Evolutionary conservation across 2,329 filamentous ascomycete genomes (phyloP).

Genomic region (Conoideocrella luteorostrata): DNA sequence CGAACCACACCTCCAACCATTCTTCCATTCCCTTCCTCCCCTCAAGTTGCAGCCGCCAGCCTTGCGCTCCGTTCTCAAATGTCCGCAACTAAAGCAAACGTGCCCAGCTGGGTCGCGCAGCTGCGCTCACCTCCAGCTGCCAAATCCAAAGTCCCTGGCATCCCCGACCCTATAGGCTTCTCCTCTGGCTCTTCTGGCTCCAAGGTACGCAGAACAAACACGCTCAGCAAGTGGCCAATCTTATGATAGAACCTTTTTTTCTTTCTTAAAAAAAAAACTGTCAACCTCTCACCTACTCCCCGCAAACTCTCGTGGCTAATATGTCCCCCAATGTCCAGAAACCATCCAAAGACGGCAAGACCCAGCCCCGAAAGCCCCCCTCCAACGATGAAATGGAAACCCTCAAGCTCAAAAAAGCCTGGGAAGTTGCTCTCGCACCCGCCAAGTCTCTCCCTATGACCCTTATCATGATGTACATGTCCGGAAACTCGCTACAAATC

Average conservation of each 20-base stretch:
- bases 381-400: slow-evolving; percentile 85
- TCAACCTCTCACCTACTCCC: too few relatives aligned
- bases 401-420: slow-evolving; percentile 96
- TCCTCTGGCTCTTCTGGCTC: slow-evolving; percentile 48
- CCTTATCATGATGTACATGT: slow-evolving; percentile 99
- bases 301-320: neutral
- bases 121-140: slow-evolving; percentile 63
- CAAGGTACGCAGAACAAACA: too few relatives aligned
- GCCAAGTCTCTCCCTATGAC: slow-evolving; percentile 97
- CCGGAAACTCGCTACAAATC: slow-evolving; percentile 94
- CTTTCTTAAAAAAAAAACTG: too few relatives aligned
- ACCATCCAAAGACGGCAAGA: slow-evolving; percentile 44
- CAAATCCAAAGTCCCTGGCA: slow-evolving; percentile 58
- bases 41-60: neutral
- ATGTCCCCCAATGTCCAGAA: slow-evolving; percentile 29
- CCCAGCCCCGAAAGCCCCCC: slow-evolving; percentile 56
- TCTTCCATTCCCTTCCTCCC: neutral
- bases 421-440: slow-evolving; percentile 91
- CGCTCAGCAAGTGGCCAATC: too few relatives aligned
- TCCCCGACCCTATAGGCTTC: slow-evolving; percentile 85
- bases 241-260: too few relatives aligned
- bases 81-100: slow-evolving; percentile 28
- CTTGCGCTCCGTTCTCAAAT: slow-evolving; percentile 10
- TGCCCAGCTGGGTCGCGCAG: slow-evolving; percentile 76
- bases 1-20: neutral